Conservation (phyloP, 192 early-diverging fungal species). For the Entophlyctis luteolus region DNA sequence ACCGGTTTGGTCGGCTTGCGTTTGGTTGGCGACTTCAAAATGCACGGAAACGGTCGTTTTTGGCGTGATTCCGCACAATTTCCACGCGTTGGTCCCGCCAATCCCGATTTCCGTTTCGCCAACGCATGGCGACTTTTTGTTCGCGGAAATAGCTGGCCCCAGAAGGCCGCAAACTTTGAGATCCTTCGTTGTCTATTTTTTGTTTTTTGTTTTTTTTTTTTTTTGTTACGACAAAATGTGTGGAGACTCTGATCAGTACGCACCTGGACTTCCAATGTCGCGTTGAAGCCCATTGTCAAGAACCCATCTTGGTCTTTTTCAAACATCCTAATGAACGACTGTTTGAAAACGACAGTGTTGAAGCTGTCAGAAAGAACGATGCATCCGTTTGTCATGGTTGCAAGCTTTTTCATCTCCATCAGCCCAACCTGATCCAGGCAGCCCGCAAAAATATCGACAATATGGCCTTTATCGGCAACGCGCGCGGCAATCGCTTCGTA, state of each 20-base stretch:
- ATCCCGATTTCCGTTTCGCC: slow-evolving; percentile 99
- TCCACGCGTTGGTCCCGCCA: slow-evolving; percentile 92
- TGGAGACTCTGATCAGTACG: neutral
- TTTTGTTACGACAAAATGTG: neutral
- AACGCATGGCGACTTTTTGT: slow-evolving; percentile 86
- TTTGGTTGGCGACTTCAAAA: slow-evolving; percentile 95
- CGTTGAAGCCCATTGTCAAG: slow-evolving; percentile 97
- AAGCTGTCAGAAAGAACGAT: slow-evolving; percentile 97
- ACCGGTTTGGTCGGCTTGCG: slow-evolving; percentile 67
- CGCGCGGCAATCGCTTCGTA: slow-evolving; percentile 88
- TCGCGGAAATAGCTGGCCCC: slow-evolving; percentile 86
- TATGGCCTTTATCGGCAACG: slow-evolving; percentile 79
- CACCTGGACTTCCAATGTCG: slow-evolving; percentile 90
- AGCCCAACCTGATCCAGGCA: slow-evolving; percentile 96
- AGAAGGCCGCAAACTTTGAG: slow-evolving; percentile 94
- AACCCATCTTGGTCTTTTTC: slow-evolving; percentile 83
- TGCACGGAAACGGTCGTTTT: slow-evolving; percentile 85
- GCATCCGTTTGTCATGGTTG: slow-evolving; percentile 82
- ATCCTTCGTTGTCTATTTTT: slow-evolving; percentile 79
- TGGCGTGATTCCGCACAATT: slow-evolving; percentile 81
- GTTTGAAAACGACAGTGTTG: slow-evolving; percentile 93
- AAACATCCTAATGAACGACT: slow-evolving; percentile 93
- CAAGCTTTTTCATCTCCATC: slow-evolving; percentile 92
- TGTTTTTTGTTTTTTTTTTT: neutral
- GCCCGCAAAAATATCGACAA: slow-evolving; percentile 96